Evolutionary conservation across 2,329 filamentous ascomycete species (phyloP).

Genomic region (Fusarium setosum): DNA sequence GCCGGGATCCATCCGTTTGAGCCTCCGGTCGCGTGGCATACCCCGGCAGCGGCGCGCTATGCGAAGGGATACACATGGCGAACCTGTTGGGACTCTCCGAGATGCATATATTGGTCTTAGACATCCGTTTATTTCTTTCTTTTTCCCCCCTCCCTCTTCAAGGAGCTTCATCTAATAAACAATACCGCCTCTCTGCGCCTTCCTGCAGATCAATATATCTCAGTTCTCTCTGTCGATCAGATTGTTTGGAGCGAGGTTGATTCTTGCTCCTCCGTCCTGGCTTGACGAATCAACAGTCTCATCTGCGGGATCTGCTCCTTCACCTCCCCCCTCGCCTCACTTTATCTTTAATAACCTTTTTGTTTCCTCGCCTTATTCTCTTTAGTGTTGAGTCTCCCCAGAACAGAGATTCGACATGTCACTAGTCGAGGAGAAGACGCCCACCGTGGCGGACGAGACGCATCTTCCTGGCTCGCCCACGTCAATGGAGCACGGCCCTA

Average conservation of each 20-base stretch:
- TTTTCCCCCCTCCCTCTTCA: background rate
- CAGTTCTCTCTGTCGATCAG: background rate
- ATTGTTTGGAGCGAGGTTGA: constrained; percentile 9
- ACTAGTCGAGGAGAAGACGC: constrained; percentile 26
- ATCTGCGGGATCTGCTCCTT: background rate
- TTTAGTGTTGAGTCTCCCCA: background rate
- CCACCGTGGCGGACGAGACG: constrained; percentile 19
- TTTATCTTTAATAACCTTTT: background rate
- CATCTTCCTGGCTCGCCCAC: constrained; percentile 22
- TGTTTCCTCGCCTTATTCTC: background rate
- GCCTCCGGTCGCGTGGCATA: background rate
- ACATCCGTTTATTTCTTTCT: background rate
- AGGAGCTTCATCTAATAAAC: constrained; percentile 7
- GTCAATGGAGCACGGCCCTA: constrained; percentile 13
- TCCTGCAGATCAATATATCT: constrained; percentile 10
- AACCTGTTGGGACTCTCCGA: background rate
- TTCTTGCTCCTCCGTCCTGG: constrained; percentile 1
- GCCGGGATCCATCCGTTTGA: background rate
- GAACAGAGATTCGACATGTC: constrained; percentile 21
- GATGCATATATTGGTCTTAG: constrained; percentile 6
- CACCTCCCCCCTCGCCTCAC: background rate
- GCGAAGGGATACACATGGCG: background rate
- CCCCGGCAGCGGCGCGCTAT: background rate
- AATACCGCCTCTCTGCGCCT: background rate
- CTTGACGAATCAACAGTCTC: background rate